Evolutionary conservation across 495 filamentous ascomycete species (phyloP).

Genomic region (Saxispiralis lemnorum): DNA sequence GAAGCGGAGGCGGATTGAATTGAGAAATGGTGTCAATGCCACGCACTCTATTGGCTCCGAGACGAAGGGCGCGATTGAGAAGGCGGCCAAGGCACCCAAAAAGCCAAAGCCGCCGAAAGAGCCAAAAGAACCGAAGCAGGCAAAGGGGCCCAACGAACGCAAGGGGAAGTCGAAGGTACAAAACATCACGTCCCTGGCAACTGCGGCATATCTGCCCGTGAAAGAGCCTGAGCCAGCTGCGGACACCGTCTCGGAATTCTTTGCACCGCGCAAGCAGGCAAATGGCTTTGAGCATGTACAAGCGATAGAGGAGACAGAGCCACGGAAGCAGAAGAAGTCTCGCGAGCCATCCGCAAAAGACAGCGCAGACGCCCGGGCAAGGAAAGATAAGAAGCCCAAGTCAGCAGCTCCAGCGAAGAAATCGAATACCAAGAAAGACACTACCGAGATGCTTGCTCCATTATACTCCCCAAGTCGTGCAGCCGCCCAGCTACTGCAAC

Average conservation of each 20-base stretch:
- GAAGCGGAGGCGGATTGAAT: constrained; percentile 13
- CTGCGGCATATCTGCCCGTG: constrained; percentile 45
- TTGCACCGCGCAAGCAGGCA: constrained; percentile 2
- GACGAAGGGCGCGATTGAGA: not conserved
- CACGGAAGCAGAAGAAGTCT: constrained; percentile 5
- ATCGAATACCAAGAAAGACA: constrained; percentile 26
- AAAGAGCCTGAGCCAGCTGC: constrained; percentile 16
- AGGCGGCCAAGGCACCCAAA: not conserved
- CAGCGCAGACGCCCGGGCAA: constrained; percentile 17
- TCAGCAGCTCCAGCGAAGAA: constrained; percentile 25
- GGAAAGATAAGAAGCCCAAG: constrained; percentile 20
- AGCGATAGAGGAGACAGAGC: not conserved
- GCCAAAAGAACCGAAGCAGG: not conserved
- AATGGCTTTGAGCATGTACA: not conserved
- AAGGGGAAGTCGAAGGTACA: constrained; percentile 54
- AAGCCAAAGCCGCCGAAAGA: not conserved
- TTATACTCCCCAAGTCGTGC: constrained; percentile 50
- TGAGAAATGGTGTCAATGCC: not conserved
- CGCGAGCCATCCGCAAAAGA: constrained; percentile 13
- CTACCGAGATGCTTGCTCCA: constrained; percentile 35
- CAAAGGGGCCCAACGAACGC: constrained; percentile 27
- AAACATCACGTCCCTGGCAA: constrained; percentile 75
- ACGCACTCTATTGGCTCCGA: not conserved
- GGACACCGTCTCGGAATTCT: constrained; percentile 13
- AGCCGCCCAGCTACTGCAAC: constrained; percentile 44